phyloP scores from a whole-genome alignment of 306 rosid genomes.

The Alnus rubra region DNA sequence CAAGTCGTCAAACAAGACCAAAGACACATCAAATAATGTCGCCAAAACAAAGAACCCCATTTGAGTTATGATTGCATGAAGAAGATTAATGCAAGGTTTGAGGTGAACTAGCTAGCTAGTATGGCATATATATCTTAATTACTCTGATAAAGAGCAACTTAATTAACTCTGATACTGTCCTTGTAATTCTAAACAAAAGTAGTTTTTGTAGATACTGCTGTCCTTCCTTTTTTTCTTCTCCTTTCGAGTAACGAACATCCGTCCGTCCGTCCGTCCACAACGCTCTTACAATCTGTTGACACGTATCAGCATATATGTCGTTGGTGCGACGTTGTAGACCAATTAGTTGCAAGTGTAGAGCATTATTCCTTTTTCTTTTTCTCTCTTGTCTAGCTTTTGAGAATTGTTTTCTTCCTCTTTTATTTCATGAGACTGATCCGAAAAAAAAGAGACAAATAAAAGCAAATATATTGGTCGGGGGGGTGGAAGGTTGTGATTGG shows the following conservation, averaged over 20 bases:
- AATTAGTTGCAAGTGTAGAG: no score
- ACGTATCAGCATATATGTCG: no score
- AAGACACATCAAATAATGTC: constrained; percentile 52
- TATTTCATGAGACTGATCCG: constrained; percentile 27
- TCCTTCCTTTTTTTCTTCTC: constrained; percentile 35
- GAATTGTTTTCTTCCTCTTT: constrained; percentile 33
- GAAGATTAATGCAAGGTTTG: constrained; percentile 17
- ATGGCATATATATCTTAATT: not conserved
- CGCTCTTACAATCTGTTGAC: no score
- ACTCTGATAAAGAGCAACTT: constrained; percentile 14
- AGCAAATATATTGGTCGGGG: constrained; percentile 36
- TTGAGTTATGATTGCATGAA: constrained; percentile 30
- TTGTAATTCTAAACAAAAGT: constrained; percentile 35
- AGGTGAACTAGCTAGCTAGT: constrained; percentile 18
- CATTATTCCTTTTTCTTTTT: no score
- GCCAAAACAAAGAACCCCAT: constrained; percentile 41
- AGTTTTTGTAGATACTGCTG: constrained; percentile 42
- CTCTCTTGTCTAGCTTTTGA: constrained; percentile 34
- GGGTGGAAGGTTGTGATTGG: constrained; percentile 49
- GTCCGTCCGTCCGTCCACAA: no score
- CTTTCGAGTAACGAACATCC: not conserved
- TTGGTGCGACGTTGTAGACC: no score
- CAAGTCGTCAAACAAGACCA: constrained; percentile 56
- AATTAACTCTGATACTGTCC: constrained; percentile 9
- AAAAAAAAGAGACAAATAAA: constrained; percentile 38